Evolutionary conservation across 2,329 filamentous ascomycete genomes (phyloP).

Genomic region (Penicillium sp.): DNA sequence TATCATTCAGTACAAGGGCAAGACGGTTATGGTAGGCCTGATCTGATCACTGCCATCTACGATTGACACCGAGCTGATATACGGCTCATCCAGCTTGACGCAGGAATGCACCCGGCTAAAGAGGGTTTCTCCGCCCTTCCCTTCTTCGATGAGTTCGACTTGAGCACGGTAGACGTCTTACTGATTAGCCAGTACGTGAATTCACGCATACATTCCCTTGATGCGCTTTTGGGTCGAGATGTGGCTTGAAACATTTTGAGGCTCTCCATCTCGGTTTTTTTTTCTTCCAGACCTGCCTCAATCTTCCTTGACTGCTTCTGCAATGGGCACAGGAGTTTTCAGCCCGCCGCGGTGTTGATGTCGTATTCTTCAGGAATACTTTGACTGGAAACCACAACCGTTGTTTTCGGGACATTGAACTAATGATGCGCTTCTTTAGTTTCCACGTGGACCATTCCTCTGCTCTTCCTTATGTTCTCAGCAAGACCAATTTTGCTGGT

Average conservation of each 20-base stretch:
- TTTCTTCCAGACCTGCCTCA: neutral
- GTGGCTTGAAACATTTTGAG: neutral
- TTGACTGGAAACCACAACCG: neutral
- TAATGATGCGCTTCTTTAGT: slow-evolving; percentile 53
- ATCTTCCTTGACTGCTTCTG: slow-evolving; percentile 22
- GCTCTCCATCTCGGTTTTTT: slow-evolving; percentile 19
- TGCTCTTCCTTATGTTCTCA: slow-evolving; percentile 93
- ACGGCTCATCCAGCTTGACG: slow-evolving; percentile 71
- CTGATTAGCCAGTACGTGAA: slow-evolving; percentile 96
- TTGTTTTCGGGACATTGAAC: slow-evolving; percentile 10
- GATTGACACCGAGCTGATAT: slow-evolving; percentile 7
- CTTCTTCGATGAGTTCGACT: slow-evolving; percentile 97
- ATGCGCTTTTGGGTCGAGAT: neutral
- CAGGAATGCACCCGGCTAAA: slow-evolving; percentile 93
- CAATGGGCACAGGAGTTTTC: slow-evolving; percentile 37
- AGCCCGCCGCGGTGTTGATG: slow-evolving; percentile 17
- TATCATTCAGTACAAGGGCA: slow-evolving; percentile 98
- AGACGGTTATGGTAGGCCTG: slow-evolving; percentile 86
- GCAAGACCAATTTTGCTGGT: slow-evolving; percentile 96
- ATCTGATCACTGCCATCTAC: neutral
- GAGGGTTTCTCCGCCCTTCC: slow-evolving; percentile 90
- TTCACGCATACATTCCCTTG: slow-evolving; percentile 15
- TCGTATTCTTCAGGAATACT: neutral
- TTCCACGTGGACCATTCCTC: slow-evolving; percentile 99
- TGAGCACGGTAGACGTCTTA: slow-evolving; percentile 94